Percentiles rank a stretch among this genome's conserved stretches.
Conservation (phyloP, 2,329 filamentous ascomycete species). For the Ascochyta lentis region DNA sequence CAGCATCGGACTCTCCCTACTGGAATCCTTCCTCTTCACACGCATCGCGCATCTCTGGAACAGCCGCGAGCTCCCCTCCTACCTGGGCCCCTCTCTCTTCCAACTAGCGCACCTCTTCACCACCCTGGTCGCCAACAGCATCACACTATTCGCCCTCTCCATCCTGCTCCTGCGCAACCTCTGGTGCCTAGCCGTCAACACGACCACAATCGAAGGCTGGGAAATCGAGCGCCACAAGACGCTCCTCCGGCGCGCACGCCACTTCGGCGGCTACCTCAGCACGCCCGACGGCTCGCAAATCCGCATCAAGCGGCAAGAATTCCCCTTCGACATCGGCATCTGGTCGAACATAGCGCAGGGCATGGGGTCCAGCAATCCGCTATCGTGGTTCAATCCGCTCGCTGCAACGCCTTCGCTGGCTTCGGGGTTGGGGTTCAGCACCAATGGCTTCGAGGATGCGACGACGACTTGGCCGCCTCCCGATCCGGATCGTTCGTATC, state of each 20-base stretch:
- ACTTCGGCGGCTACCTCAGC: conserved; percentile 63
- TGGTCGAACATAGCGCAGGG: conserved; percentile 76
- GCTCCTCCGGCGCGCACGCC: conserved; percentile 53
- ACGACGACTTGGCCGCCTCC: conserved; percentile 56
- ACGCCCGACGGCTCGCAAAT: conserved; percentile 63
- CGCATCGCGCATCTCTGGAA: conserved; percentile 68
- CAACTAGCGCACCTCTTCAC: conserved; percentile 68
- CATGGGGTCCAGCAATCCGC: conserved; percentile 72
- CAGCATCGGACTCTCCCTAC: conserved; percentile 66
- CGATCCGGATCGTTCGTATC: conserved; percentile 55
- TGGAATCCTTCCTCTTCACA: conserved; percentile 66
- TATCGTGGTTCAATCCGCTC: conserved; percentile 75
- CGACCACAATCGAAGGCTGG: conserved; percentile 83
- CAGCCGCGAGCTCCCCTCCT: conserved; percentile 68
- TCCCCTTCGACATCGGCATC: conserved; percentile 81
- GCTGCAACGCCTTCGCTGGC: conserved; percentile 57
- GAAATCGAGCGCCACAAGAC: conserved; percentile 60
- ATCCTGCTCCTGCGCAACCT: conserved; percentile 68
- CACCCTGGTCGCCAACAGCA: conserved; percentile 63
- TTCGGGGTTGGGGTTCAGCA: conserved; percentile 68
- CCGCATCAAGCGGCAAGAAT: conserved; percentile 71
- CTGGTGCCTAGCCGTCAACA: conserved; percentile 70
- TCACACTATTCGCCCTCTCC: conserved; percentile 67
- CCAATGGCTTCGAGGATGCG: conserved; percentile 74
- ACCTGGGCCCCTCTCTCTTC: conserved; percentile 70